phyloP scores from a whole-genome alignment of 768 basidiomycete genomes.

The Russula compacta region DNA sequence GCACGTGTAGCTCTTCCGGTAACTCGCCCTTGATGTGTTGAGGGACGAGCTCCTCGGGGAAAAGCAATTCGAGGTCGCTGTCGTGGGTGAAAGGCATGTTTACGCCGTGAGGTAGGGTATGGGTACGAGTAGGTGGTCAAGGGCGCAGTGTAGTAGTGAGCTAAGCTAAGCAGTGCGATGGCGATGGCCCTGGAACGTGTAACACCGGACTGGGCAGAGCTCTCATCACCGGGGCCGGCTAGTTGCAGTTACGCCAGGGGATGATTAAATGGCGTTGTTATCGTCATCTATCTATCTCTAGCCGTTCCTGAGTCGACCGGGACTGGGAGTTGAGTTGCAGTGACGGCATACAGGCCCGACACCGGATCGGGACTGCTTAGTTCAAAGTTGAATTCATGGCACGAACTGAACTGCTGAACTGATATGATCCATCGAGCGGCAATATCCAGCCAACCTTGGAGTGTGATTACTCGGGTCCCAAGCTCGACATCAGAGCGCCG shows the following conservation, averaged over 20 bases:
- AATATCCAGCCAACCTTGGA: not conserved
- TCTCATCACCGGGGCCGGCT: too few relatives aligned
- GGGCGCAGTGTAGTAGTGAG: too few relatives aligned
- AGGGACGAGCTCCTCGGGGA: slow-evolving; percentile 65
- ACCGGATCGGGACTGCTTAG: not conserved
- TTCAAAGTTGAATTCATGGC: too few relatives aligned
- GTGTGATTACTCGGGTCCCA: not conserved
- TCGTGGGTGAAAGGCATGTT: slow-evolving; percentile 49
- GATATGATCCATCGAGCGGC: not conserved
- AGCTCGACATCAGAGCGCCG: not conserved
- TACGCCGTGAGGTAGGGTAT: not conserved
- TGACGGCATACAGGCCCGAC: too few relatives aligned
- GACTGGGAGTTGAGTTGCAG: not conserved
- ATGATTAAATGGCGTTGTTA: too few relatives aligned
- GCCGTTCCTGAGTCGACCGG: too few relatives aligned
- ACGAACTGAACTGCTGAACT: too few relatives aligned
- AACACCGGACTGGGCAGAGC: not conserved
- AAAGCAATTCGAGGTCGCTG: slow-evolving; percentile 64
- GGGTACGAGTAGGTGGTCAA: not conserved
- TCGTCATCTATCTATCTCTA: too few relatives aligned
- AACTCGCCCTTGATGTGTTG: slow-evolving; percentile 48
- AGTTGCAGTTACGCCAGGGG: too few relatives aligned
- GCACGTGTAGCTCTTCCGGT: slow-evolving; percentile 58
- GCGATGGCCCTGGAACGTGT: not conserved
- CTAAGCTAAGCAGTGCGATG: too few relatives aligned